phyloP scores from a whole-genome alignment of 2,329 filamentous ascomycete genomes.

The Knoxdaviesia capensis region DNA sequence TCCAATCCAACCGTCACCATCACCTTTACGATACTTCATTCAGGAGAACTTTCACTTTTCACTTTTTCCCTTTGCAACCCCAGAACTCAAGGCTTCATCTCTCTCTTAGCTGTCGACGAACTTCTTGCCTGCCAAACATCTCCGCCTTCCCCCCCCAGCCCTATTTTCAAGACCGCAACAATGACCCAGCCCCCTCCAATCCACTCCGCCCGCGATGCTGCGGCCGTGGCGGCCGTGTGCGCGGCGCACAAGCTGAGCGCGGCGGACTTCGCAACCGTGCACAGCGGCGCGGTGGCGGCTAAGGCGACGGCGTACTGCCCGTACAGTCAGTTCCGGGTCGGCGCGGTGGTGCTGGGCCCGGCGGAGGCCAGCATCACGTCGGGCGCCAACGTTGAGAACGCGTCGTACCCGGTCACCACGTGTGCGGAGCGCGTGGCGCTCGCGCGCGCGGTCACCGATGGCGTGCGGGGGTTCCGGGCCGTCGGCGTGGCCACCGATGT shows the following conservation, averaged over 20 bases:
- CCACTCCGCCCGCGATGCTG: slow-evolving; percentile 10
- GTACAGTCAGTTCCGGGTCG: slow-evolving; percentile 84
- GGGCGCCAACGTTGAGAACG: slow-evolving; percentile 88
- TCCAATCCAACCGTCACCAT: no score
- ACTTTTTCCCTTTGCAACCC: no score
- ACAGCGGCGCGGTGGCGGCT: slow-evolving; percentile 42
- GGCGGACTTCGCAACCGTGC: slow-evolving; percentile 44
- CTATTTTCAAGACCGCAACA: not conserved
- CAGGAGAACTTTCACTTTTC: no score
- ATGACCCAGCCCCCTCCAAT: slow-evolving; percentile 3
- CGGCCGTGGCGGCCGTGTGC: slow-evolving; percentile 11
- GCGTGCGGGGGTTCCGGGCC: slow-evolving; percentile 44
- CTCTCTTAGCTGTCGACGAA: no score
- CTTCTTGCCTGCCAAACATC: no score
- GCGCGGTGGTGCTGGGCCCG: slow-evolving; percentile 48
- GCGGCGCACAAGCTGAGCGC: slow-evolving; percentile 27
- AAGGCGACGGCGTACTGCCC: slow-evolving; percentile 75
- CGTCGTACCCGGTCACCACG: slow-evolving; percentile 79
- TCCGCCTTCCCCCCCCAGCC: no score
- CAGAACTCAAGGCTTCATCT: no score
- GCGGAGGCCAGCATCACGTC: slow-evolving; percentile 21
- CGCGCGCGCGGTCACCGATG: slow-evolving; percentile 51
- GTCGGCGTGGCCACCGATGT: slow-evolving; percentile 75
- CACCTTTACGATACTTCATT: no score
- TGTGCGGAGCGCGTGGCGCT: slow-evolving; percentile 89